Percentiles rank a stretch among this genome's conserved stretches.
phyloP scores from a whole-genome alignment of 768 basidiomycete genomes.

The Arthromyces matolae region DNA sequence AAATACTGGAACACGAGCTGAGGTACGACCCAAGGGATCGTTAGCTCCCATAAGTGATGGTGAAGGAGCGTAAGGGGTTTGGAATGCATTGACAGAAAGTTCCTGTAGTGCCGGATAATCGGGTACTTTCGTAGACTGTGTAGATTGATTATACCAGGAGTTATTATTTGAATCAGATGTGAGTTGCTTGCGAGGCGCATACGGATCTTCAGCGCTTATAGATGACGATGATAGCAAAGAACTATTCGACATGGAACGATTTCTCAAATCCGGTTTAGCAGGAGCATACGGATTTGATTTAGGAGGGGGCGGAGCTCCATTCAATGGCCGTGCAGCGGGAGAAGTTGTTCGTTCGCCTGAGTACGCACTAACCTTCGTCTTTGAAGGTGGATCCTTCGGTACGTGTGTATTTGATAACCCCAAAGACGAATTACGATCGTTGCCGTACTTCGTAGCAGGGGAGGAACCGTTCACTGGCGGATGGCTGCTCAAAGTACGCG shows the following conservation, averaged over 20 bases:
- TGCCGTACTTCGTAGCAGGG: neutral
- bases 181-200: conserved; percentile 26
- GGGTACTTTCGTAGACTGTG: conserved; percentile 9
- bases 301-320: conserved; percentile 21
- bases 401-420: conserved; percentile 34
- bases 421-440: conserved; percentile 11
- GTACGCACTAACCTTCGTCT: conserved; percentile 22
- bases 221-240: conserved; percentile 34
- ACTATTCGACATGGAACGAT: conserved; percentile 43
- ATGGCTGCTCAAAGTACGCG: neutral
- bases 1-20: conserved; percentile 71
- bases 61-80: conserved; percentile 74
- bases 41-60: conserved; percentile 80
- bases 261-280: conserved; percentile 23
- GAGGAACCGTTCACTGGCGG: conserved; percentile 8
- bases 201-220: conserved; percentile 33
- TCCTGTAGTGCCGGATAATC: conserved; percentile 29
- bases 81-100: conserved; percentile 33
- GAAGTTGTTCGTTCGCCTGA: conserved; percentile 27
- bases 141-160: conserved; percentile 24
- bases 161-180: conserved; percentile 24
- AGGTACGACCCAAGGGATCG: conserved; percentile 74
- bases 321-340: conserved; percentile 25
- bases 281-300: conserved; percentile 16
- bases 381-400: too few relatives aligned